These are phyloP conservation scores for Mortierella sp. DNA, from an alignment of 371 early-diverging fungal species.

Conservation along the genomic window DNA sequence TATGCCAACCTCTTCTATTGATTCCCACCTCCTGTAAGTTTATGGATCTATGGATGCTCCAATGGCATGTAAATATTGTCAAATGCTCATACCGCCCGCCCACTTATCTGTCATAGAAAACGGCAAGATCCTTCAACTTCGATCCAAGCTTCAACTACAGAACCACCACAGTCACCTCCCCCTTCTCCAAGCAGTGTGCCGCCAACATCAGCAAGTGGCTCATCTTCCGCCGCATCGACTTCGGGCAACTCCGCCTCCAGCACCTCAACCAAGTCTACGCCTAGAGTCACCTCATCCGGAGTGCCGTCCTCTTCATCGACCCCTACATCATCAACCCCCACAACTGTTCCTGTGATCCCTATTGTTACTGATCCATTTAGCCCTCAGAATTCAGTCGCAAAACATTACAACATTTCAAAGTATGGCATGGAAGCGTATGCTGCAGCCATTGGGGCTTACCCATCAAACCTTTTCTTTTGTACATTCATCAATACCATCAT, in stretches of 20 bases:
- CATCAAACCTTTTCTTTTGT: slow-evolving; percentile 60
- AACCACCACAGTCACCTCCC: not conserved
- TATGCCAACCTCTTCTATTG: not conserved
- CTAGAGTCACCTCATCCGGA: not conserved
- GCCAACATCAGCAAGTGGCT: not conserved
- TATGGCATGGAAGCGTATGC: slow-evolving; percentile 62
- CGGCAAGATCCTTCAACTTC: not conserved
- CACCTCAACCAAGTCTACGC: slow-evolving; percentile 9
- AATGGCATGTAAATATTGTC: not conserved
- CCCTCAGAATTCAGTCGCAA: slow-evolving; percentile 5
- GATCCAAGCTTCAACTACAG: not conserved
- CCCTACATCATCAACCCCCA: slow-evolving; percentile 6
- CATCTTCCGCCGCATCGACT: not conserved
- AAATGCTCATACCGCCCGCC: too few relatives aligned
- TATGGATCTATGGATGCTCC: not conserved
- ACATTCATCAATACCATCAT: slow-evolving; percentile 42
- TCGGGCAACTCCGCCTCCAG: not conserved
- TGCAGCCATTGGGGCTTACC: slow-evolving; percentile 59
- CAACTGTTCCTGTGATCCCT: slow-evolving; percentile 23
- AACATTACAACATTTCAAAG: slow-evolving; percentile 43
- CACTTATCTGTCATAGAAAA: not conserved
- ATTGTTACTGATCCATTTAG: slow-evolving; percentile 37
- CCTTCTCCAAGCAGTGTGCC: not conserved
- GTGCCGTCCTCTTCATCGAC: not conserved
- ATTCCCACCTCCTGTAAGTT: not conserved